Base-by-base conservation (phyloP, 352 stramenopile species). In the Pythium folliculosum region DNA sequence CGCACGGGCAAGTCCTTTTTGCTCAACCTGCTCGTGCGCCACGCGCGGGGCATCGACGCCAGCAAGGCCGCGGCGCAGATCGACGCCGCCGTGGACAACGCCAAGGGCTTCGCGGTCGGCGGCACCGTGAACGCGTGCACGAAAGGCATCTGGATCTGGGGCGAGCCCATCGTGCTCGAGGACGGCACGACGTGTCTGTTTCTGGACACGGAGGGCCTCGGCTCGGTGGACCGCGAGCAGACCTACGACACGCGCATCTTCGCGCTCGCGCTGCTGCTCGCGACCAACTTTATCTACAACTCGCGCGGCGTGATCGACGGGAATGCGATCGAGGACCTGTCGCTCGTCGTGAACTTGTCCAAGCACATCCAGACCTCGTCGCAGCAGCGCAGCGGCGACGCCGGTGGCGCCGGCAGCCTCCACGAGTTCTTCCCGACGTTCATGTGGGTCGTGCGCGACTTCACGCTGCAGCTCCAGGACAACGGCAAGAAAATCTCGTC, bases 121-220 rank as follows among this genome's bases (percentile, higher is more conserved):
- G 85, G 66, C 21, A 97, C 89, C 0, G 82, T 96, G 0, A 95
- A 97, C 48, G 90, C 89, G 2, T 97, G 91, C 63, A 97, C 91
- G 14, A 95, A 96, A 62, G 91, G 91, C 56, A 97, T 97, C 62
- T 97, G 91, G 90, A 92, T 97, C 75, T 97, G 91, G 90, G 86
- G 88, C 30, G 64, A 86, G 32, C 89, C 89, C 32, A 82, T 95
- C 52, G 74, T 82, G 40, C 63, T 93, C 44, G 77, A 91, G 44
- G 72, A 90, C 47, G 82, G 79, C 64, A 93, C 86, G 17, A 91
- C 70, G 58, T 71, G 90, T 25, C 48, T 97, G 23, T 95, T 97
- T 70, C 69, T 97, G 40, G 91, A 97, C 67, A 97, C 90, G 6
- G 91, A 97, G 68, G 91, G 91, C 5, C 76, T 97, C 0, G 91